A percentile compares a stretch with the other conserved stretches of the same genome.
phyloP scores from a whole-genome alignment of 1,284 basidiomycete genomes.

The Ganoderma leucocontextum region DNA sequence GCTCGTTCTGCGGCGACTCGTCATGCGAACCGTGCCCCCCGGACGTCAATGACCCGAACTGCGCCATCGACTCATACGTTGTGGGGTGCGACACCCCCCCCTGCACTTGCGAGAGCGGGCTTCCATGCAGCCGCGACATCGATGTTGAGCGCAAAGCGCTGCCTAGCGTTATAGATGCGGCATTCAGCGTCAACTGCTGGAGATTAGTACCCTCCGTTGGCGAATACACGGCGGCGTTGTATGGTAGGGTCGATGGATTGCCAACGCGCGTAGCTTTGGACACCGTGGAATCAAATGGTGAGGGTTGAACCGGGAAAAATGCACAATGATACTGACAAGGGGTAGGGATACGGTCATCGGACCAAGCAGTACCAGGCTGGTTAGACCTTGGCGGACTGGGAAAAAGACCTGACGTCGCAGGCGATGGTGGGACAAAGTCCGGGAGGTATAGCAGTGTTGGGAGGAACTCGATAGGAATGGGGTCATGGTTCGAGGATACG shows the following conservation, averaged over 20 bases:
- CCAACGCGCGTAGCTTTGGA: slow-evolving; percentile 36
- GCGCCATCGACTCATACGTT: slow-evolving; percentile 36
- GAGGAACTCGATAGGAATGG: slow-evolving; percentile 26
- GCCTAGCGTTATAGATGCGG: slow-evolving; percentile 48
- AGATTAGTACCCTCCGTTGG: slow-evolving; percentile 32
- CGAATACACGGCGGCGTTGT: slow-evolving; percentile 29
- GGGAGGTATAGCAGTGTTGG: slow-evolving; percentile 29
- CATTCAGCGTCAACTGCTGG: slow-evolving; percentile 33
- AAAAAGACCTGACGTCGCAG: slow-evolving; percentile 21
- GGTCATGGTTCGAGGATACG: slow-evolving; percentile 27
- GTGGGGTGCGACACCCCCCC: slow-evolving; percentile 37
- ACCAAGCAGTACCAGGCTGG: slow-evolving; percentile 31
- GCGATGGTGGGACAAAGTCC: slow-evolving; percentile 28
- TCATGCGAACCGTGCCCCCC: slow-evolving; percentile 39
- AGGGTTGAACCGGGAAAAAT: slow-evolving; percentile 45
- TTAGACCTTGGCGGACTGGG: slow-evolving; percentile 25
- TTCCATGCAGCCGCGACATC: slow-evolving; percentile 53
- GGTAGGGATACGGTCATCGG: slow-evolving; percentile 32
- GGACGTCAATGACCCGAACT: slow-evolving; percentile 44
- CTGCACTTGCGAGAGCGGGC: slow-evolving; percentile 54
- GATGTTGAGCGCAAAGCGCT: slow-evolving; percentile 73
- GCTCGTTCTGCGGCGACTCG: slow-evolving; percentile 47
- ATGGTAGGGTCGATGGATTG: slow-evolving; percentile 24
- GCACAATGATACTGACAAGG: slow-evolving; percentile 37
- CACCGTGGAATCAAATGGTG: slow-evolving; percentile 27